phyloP scores from a whole-genome alignment of 2,329 filamentous ascomycete species.

The Aspergillus neotritici region DNA sequence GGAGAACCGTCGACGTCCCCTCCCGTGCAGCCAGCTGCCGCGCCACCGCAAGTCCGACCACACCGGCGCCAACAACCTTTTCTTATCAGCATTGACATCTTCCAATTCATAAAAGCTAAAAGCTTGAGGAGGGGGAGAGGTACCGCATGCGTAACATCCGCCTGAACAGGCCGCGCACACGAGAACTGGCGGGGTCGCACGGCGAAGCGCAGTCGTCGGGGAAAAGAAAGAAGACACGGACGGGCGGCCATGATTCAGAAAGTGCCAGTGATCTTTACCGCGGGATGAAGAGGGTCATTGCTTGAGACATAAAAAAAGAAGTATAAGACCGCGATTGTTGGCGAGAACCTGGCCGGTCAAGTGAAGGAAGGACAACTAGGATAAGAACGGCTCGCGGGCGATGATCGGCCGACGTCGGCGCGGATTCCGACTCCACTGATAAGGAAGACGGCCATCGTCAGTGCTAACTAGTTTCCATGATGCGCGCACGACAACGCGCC shows the following conservation, averaged over 20 bases:
- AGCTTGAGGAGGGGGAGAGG: slow-evolving; percentile 1
- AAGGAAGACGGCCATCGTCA: no score
- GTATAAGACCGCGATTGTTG: no score
- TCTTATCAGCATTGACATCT: background rate
- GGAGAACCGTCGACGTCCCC: slow-evolving; percentile 63
- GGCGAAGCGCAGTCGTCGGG: slow-evolving; percentile 9
- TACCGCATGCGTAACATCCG: slow-evolving; percentile 60
- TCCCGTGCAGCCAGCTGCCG: slow-evolving; percentile 60
- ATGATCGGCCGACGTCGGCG: slow-evolving; percentile 7
- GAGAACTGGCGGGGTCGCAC: slow-evolving; percentile 37
- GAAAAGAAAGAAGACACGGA: slow-evolving; percentile 9
- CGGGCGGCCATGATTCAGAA: no score
- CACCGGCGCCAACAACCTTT: slow-evolving; percentile 61
- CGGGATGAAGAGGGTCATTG: no score
- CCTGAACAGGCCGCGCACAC: slow-evolving; percentile 33
- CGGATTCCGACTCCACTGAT: slow-evolving; percentile 9
- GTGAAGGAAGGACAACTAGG: slow-evolving; percentile 1
- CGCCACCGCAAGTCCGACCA: slow-evolving; percentile 75
- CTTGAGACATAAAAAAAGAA: no score
- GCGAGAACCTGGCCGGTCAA: no score
- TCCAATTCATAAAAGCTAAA: background rate
- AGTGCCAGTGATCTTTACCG: no score
- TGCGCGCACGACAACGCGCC: no score
- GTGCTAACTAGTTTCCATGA: no score
- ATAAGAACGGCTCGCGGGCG: background rate